phyloP scores from a whole-genome alignment of 192 early-diverging fungal species.

The Coemansia sp. region DNA sequence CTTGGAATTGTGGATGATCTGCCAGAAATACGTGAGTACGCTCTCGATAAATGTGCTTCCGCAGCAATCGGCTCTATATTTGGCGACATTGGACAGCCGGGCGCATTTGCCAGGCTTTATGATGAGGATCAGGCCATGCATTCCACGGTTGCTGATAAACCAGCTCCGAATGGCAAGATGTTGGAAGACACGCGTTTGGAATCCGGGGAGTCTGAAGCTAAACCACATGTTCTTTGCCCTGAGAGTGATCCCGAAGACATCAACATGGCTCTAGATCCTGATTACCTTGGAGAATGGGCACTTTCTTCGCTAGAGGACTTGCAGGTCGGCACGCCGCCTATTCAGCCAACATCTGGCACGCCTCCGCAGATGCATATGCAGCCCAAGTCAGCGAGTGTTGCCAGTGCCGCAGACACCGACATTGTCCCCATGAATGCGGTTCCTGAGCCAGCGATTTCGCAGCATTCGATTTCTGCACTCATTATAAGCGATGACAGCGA shows the following conservation, averaged over 20 bases:
- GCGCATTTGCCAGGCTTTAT: constrained; percentile 43
- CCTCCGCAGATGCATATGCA: neutral
- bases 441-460: neutral
- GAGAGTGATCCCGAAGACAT: constrained; percentile 25
- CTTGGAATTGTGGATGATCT: constrained; percentile 17
- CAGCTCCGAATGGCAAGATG: neutral
- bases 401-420: neutral
- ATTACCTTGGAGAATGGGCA: constrained; percentile 14
- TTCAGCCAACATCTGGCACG: constrained; percentile 18
- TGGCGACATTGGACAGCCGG: constrained; percentile 45
- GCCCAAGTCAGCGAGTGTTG: neutral
- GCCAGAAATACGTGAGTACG: neutral
- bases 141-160: neutral
- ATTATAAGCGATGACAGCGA: constrained; percentile 26
- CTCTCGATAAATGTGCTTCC: neutral
- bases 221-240: constrained; percentile 8
- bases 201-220: neutral
- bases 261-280: constrained; percentile 1
- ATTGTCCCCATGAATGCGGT: neutral
- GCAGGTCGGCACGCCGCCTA: constrained; percentile 25
- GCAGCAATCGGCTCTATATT: constrained; percentile 18
- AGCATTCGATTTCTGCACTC: neutral
- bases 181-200: neutral
- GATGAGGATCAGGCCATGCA: constrained; percentile 15
- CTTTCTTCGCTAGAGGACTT: constrained; percentile 24